A percentile compares a stretch with the other conserved stretches of the same genome.
Conservation (phyloP, 192 early-diverging fungal species). For the Gorgonomyces haynaldii region DNA sequence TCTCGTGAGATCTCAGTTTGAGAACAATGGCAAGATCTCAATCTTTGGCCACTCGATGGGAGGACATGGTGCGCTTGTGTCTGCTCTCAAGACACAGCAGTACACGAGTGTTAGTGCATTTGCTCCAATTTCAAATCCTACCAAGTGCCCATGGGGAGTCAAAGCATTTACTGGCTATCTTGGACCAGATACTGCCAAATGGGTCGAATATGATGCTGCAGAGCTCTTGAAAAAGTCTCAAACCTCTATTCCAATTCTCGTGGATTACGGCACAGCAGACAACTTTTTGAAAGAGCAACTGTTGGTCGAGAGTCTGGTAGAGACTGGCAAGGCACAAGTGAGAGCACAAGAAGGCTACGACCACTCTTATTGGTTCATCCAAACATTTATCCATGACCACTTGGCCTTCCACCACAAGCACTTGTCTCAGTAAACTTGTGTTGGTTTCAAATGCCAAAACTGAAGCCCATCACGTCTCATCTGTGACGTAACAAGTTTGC, state of each 20-base stretch:
- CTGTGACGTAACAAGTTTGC: too few species aligned
- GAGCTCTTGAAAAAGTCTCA: conserved; percentile 51
- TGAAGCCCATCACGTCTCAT: too few species aligned
- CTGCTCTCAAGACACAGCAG: conserved; percentile 58
- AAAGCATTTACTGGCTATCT: conserved; percentile 72
- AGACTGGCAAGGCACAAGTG: conserved; percentile 5
- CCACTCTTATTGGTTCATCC: conserved; percentile 79
- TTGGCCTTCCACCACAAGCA: conserved; percentile 59
- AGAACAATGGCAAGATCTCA: conserved; percentile 24
- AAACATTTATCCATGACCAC: conserved; percentile 67
- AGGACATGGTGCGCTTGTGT: conserved; percentile 77
- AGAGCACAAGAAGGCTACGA: conserved; percentile 70
- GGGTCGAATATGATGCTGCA: conserved; percentile 65
- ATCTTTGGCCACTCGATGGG: conserved; percentile 48
- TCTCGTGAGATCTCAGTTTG: conserved; percentile 42
- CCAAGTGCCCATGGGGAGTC: conserved; percentile 61
- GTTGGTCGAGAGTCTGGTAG: conserved; percentile 41
- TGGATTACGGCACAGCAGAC: conserved; percentile 62
- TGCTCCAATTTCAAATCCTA: conserved; percentile 69
- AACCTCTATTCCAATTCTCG: conserved; percentile 22
- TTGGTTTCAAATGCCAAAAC: too few species aligned
- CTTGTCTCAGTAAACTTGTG: conserved; percentile 14
- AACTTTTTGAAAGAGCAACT: conserved; percentile 56
- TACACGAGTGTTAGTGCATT: conserved; percentile 71
- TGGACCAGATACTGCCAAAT: conserved; percentile 51